Evolutionary conservation across 345 rosid genomes (phyloP).

Genomic region (Gossypium rotundifolium): DNA sequence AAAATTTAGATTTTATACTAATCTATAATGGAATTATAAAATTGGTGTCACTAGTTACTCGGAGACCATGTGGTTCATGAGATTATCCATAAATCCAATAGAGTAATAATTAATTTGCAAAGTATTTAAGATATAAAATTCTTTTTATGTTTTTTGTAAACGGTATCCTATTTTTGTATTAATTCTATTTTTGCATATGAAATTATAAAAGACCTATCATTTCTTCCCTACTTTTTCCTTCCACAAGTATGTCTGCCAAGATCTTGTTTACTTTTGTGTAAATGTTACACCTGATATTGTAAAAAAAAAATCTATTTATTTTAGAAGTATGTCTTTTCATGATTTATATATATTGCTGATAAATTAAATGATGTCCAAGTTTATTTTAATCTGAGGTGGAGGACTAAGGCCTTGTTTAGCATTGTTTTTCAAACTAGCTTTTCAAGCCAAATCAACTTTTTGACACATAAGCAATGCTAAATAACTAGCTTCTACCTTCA

Average conservation of each 20-base stretch:
- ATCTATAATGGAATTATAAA: not conserved
- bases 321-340: not conserved
- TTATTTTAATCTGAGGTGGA: not conserved
- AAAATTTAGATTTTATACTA: constrained; percentile 4
- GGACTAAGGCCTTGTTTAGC: too few relatives aligned
- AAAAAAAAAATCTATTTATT: too few relatives aligned
- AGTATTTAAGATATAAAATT: not conserved
- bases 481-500: too few relatives aligned
- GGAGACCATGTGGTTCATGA: not conserved
- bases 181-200: not conserved
- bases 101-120: not conserved
- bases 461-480: too few relatives aligned
- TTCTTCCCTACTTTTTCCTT: not conserved
- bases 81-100: not conserved
- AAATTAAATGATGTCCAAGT: not conserved
- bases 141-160: not conserved
- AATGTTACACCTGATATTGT: not conserved
- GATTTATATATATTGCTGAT: not conserved
- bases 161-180: not conserved
- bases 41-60: not conserved
- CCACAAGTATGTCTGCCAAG: not conserved
- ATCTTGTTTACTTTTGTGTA: not conserved
- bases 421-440: too few relatives aligned
- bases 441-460: too few relatives aligned
- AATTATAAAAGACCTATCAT: not conserved